Evolutionary conservation across 2,329 filamentous ascomycete species (phyloP).

Genomic region (Seiridium unicorne): DNA sequence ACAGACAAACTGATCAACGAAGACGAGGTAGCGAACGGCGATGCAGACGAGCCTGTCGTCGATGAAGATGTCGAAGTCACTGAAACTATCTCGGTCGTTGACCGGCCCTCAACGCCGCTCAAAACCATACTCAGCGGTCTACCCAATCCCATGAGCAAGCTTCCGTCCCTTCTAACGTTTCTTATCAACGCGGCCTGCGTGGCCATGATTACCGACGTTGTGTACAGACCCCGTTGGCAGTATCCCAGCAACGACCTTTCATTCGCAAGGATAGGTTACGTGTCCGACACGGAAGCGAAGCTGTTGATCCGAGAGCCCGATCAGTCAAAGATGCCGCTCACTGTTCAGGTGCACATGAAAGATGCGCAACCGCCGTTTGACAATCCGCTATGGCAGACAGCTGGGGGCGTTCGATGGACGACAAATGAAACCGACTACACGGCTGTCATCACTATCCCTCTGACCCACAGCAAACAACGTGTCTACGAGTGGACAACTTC

Average conservation of each 20-base stretch:
- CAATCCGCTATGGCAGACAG: constrained; percentile 63
- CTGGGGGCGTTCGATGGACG: constrained; percentile 63
- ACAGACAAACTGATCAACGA: constrained; percentile 43
- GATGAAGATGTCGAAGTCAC: constrained; percentile 57
- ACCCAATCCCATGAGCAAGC: constrained; percentile 68
- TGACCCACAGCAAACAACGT: constrained; percentile 65
- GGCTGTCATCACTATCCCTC: constrained; percentile 62
- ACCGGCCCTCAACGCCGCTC: constrained; percentile 55
- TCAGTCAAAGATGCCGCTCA: constrained; percentile 70
- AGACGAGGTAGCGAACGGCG: constrained; percentile 30
- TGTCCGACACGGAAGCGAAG: constrained; percentile 76
- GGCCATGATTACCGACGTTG: constrained; percentile 70
- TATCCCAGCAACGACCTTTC: constrained; percentile 74
- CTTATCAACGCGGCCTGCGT: constrained; percentile 70
- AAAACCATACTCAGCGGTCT: constrained; percentile 72
- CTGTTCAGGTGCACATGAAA: constrained; percentile 62
- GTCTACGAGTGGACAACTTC: constrained; percentile 83
- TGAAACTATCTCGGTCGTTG: constrained; percentile 60
- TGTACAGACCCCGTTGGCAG: constrained; percentile 70
- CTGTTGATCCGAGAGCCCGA: constrained; percentile 85
- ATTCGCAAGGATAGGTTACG: constrained; percentile 84
- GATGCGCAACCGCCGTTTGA: constrained; percentile 51
- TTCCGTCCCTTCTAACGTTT: constrained; percentile 67
- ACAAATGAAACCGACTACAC: constrained; percentile 83
- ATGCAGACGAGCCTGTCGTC: constrained; percentile 31